Evolutionary conservation across 768 basidiomycete genomes (phyloP).

Genomic region (Astraeus odoratus): DNA sequence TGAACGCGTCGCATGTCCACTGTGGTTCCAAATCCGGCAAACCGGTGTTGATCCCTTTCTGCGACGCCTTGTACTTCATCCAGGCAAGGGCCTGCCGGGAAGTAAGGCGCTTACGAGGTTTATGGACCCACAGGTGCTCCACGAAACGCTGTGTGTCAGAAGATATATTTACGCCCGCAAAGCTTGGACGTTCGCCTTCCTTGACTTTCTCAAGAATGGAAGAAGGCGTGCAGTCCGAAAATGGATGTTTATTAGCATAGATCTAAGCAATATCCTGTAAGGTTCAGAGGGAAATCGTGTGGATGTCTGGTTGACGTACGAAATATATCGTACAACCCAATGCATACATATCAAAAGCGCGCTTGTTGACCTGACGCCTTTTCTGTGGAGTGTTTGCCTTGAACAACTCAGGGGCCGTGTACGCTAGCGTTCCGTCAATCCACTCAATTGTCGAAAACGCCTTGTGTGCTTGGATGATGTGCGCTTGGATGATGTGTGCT

Average conservation of each 20-base stretch:
- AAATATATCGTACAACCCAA: conserved; percentile 35
- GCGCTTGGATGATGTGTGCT: too few relatives aligned
- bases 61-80: conserved; percentile 15
- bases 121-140: conserved; percentile 20
- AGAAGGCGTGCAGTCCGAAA: not conserved
- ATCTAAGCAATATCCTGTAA: conserved; percentile 2
- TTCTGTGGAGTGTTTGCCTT: not conserved
- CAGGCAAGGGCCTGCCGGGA: conserved; percentile 16
- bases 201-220: not conserved
- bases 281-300: not conserved
- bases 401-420: conserved; percentile 23
- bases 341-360: conserved; percentile 34
- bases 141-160: conserved; percentile 25
- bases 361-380: conserved; percentile 17
- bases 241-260: conserved; percentile 14
- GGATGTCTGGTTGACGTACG: conserved; percentile 16
- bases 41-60: conserved; percentile 5
- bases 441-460: conserved; percentile 7
- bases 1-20: conserved; percentile 12
- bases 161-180: conserved; percentile 12
- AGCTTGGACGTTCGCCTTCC: conserved; percentile 5
- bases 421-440: conserved; percentile 13
- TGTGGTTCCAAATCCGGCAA: conserved; percentile 9
- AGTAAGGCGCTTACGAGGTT: conserved; percentile 17
- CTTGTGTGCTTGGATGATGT: too few relatives aligned